These are phyloP conservation scores for Penicillium bovifimosum DNA, from an alignment of 495 filamentous ascomycete genomes.

Conservation along the genomic window DNA sequence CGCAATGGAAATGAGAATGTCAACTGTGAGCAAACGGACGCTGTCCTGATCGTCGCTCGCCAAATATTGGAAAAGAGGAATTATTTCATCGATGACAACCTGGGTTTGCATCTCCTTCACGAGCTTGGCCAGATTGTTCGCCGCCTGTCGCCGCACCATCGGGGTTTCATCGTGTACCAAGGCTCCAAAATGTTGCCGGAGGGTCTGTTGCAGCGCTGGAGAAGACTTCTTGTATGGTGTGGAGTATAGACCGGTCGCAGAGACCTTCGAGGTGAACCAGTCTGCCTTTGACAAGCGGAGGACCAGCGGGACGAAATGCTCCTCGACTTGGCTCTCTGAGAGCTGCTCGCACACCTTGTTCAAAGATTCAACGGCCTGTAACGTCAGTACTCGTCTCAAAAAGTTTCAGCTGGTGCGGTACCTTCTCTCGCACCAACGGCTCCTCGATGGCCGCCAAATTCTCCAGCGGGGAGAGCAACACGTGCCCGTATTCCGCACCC, in stretches of 20 bases:
- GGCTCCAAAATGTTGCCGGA: slow-evolving; percentile 83
- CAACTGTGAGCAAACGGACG: slow-evolving; percentile 90
- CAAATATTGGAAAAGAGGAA: slow-evolving; percentile 95
- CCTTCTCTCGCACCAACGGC: slow-evolving; percentile 95
- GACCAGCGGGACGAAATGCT: slow-evolving; percentile 90
- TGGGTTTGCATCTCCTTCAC: slow-evolving; percentile 89
- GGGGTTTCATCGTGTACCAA: slow-evolving; percentile 97
- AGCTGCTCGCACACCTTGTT: slow-evolving; percentile 97
- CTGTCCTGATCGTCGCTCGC: slow-evolving; percentile 96
- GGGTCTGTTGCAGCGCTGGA: slow-evolving; percentile 73
- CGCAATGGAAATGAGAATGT: slow-evolving; percentile 92
- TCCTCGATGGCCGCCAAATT: slow-evolving; percentile 98
- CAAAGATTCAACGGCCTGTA: slow-evolving; percentile 90
- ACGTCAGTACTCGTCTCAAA: slow-evolving; percentile 20
- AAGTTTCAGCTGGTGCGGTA: slow-evolving; percentile 28
- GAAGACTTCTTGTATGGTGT: slow-evolving; percentile 86
- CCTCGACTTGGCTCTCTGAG: slow-evolving; percentile 86
- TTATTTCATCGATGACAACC: slow-evolving; percentile 96
- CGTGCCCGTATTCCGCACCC: slow-evolving; percentile 87
- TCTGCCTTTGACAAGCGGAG: slow-evolving; percentile 96
- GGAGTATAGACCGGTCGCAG: slow-evolving; percentile 90
- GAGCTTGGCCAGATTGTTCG: slow-evolving; percentile 94
- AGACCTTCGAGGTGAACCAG: slow-evolving; percentile 99
- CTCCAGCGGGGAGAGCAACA: slow-evolving; percentile 93
- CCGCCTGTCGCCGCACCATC: slow-evolving; percentile 95